Percentiles rank a stretch among this genome's conserved stretches.
phyloP scores from a whole-genome alignment of 441 rosid species.

The Kokia cookei region DNA sequence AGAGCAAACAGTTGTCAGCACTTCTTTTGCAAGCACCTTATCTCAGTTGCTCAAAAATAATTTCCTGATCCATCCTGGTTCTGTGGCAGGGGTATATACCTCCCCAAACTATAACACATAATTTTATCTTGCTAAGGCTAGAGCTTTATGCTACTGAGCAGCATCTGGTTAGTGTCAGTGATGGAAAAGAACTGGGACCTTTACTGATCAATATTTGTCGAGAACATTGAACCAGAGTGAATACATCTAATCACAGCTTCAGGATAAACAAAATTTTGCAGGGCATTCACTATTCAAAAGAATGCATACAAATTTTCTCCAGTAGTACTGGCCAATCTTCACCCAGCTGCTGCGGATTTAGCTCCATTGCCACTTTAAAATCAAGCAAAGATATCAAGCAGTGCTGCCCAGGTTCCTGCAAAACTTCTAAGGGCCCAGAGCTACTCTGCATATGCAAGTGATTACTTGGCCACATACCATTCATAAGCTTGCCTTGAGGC shows the following conservation, averaged over 20 bases:
- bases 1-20: conserved; percentile 36
- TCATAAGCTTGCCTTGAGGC: conserved; percentile 40
- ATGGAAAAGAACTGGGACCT: conserved; percentile 16
- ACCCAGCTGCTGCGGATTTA: conserved; percentile 81
- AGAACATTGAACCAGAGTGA: conserved; percentile 33
- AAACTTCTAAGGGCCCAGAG: conserved; percentile 30
- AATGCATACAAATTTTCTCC: conserved; percentile 62
- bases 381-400: conserved; percentile 62
- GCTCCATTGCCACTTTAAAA: conserved; percentile 88
- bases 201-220: conserved; percentile 21
- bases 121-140: conserved; percentile 25
- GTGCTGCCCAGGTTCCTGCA: conserved; percentile 38
- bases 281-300: conserved; percentile 47
- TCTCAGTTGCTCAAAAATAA: conserved; percentile 32
- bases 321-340: conserved; percentile 87
- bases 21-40: conserved; percentile 26
- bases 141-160: conserved; percentile 23
- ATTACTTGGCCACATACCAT: conserved; percentile 55
- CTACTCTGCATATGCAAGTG: conserved; percentile 44
- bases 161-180: conserved; percentile 28
- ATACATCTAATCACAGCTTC: conserved; percentile 19
- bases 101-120: conserved; percentile 20
- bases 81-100: conserved; percentile 31
- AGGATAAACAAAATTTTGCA: conserved; percentile 20
- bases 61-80: conserved; percentile 24